phyloP scores from a whole-genome alignment of 2,329 filamentous ascomycete genomes.

The Phoma sp. region DNA sequence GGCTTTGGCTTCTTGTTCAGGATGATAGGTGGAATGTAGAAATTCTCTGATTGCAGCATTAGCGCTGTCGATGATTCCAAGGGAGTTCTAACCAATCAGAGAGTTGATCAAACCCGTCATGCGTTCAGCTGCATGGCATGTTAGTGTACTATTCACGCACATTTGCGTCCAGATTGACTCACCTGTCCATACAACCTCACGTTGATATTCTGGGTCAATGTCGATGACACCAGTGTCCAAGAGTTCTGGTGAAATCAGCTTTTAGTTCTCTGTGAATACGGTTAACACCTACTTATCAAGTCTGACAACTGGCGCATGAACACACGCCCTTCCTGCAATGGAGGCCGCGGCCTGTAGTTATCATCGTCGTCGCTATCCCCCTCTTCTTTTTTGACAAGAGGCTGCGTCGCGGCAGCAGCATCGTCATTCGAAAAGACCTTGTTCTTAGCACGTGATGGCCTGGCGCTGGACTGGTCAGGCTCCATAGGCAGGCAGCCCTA shows the following conservation, averaged over 20 bases:
- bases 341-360: slow-evolving; percentile 33
- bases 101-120: slow-evolving; percentile 46
- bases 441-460: background rate
- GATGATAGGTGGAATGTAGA: slow-evolving; percentile 56
- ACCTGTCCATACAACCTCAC: slow-evolving; percentile 54
- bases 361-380: slow-evolving; percentile 11
- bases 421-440: background rate
- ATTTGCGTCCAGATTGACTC: slow-evolving; percentile 1
- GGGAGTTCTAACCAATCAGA: slow-evolving; percentile 35
- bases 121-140: slow-evolving; percentile 27
- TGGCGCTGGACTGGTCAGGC: slow-evolving; percentile 10
- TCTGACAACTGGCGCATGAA: slow-evolving; percentile 28
- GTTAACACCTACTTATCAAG: slow-evolving; percentile 33
- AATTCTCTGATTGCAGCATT: slow-evolving; percentile 38
- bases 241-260: slow-evolving; percentile 22
- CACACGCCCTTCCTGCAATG: slow-evolving; percentile 25
- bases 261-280: background rate
- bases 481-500: slow-evolving; percentile 6
- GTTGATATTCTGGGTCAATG: slow-evolving; percentile 55
- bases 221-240: slow-evolving; percentile 41
- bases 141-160: background rate
- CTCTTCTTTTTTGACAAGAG: slow-evolving; percentile 24
- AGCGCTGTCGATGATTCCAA: background rate
- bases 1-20: slow-evolving; percentile 47
- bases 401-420: background rate